phyloP scores from a whole-genome alignment of 495 filamentous ascomycete genomes.

The Alectoria sarmentosa region DNA sequence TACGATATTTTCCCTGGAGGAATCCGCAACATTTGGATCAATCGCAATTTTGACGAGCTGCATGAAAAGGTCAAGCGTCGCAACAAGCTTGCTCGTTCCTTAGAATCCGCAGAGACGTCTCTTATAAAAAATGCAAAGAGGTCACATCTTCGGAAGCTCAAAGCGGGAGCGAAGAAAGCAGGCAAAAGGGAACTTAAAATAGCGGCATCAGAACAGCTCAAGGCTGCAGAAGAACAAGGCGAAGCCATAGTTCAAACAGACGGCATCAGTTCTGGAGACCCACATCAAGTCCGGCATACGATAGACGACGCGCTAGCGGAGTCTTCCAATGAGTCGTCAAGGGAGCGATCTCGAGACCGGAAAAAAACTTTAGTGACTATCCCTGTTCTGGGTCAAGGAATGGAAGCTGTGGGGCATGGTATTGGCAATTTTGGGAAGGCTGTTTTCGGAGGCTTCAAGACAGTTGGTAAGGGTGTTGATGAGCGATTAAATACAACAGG shows the following conservation, averaged over 20 bases:
- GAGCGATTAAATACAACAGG: constrained; percentile 10
- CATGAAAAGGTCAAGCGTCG: constrained; percentile 78
- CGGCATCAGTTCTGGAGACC: constrained; percentile 78
- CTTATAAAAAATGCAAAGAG: constrained; percentile 74
- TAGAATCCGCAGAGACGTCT: constrained; percentile 81
- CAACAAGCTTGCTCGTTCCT: constrained; percentile 57
- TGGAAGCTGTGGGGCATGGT: constrained; percentile 50
- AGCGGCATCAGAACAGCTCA: constrained; percentile 39
- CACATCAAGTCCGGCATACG: constrained; percentile 70
- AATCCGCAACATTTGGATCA: constrained; percentile 94
- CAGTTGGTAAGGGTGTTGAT: constrained; percentile 17
- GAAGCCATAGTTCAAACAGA: constrained; percentile 54
- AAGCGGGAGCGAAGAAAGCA: constrained; percentile 55
- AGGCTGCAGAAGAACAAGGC: constrained; percentile 46
- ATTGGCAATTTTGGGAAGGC: constrained; percentile 53
- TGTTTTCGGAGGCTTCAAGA: constrained; percentile 48
- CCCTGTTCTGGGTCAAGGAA: constrained; percentile 38
- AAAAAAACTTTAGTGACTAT: constrained; percentile 31
- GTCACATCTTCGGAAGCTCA: constrained; percentile 59
- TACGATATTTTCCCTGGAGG: constrained; percentile 97
- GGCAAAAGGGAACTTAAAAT: constrained; percentile 47
- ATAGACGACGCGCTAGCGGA: constrained; percentile 59
- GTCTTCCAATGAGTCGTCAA: constrained; percentile 29
- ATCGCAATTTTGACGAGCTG: constrained; percentile 82
- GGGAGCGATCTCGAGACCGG: constrained; percentile 28